Conservation (phyloP, 2,329 filamentous ascomycete genomes). For the Helotiales sp. region DNA sequence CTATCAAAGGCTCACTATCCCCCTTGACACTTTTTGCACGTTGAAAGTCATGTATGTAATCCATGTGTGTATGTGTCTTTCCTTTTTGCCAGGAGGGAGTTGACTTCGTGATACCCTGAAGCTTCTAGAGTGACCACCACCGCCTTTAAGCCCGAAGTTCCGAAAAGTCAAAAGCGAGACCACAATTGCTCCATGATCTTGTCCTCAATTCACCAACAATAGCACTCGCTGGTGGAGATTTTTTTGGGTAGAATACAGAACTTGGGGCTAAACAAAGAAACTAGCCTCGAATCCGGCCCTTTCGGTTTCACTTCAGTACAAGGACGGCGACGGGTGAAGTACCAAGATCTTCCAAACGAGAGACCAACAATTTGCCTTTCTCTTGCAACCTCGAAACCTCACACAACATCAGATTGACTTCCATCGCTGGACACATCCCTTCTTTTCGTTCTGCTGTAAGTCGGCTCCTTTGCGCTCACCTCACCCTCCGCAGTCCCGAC, state of each 20-base stretch:
- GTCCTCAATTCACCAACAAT: background rate
- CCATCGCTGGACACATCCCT: conserved; percentile 26
- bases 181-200: background rate
- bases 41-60: no score
- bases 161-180: no score
- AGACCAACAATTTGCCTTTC: no score
- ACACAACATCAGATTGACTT: conserved; percentile 6
- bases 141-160: background rate
- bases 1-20: no score
- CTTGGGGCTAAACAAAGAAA: conserved; percentile 12
- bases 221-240: background rate
- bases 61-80: no score
- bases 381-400: conserved; percentile 2
- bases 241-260: conserved; percentile 1
- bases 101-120: background rate
- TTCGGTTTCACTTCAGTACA: conserved; percentile 12
- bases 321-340: background rate
- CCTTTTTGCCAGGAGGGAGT: no score
- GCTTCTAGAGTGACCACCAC: background rate
- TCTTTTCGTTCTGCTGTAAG: conserved; percentile 30
- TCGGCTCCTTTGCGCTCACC: background rate
- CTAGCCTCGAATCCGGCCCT: background rate
- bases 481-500: no score
- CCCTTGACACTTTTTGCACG: no score
- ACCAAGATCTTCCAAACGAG: no score